Base-by-base conservation (phyloP, 2,329 filamentous ascomycete genomes). In the Zasmidium cellare region DNA sequence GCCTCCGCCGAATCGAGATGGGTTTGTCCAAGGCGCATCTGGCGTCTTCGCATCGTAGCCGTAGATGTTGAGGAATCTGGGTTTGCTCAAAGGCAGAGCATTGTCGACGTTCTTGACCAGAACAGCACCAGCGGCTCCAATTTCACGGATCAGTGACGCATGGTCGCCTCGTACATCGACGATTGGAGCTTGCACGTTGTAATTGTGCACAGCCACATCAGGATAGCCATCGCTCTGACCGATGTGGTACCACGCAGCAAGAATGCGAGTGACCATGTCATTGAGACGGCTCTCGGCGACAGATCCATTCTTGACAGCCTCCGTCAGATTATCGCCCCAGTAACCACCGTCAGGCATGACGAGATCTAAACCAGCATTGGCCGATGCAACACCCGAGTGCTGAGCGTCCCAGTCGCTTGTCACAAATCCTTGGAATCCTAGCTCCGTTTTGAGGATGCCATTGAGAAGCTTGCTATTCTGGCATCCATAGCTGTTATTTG, bases 371-470 rank as follows among this genome's bases (percentile, higher is more conserved):
- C 86, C 86, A 23, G 82, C 79, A 46, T 87, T 73, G 0, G 84
- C 82, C 20, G 82, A 84, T 0, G 77, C 80, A 0, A 87, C 82
- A 1, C 84, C 85, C 0, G 81, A 79, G 54, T 84, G 78, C 53
- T 87, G 84, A 0, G 83, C 84, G 24, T 82, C 71, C 86, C 87
- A 90, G 69, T 90, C 87, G 1, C 53, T 59, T 78, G 89, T 84
- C 25, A 89, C 82, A 64, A 74, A 86, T 67, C 88, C 88, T 65
- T 89, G 86, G 61, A 90, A 90, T 0, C 85, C 86, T 41, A 90
- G 78, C 72, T 91, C 88, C 41, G 87, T 86, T 66, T 90, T 91
- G 12, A 90, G 74, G 3, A 90, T 78, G 0, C 84, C 85, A 61
- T 89, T 90, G 49, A 88, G 77, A 5, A 87, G 74, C 68, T 86